Base-by-base conservation (phyloP, 2,329 filamentous ascomycete genomes). In the Hypoxylon sp. region DNA sequence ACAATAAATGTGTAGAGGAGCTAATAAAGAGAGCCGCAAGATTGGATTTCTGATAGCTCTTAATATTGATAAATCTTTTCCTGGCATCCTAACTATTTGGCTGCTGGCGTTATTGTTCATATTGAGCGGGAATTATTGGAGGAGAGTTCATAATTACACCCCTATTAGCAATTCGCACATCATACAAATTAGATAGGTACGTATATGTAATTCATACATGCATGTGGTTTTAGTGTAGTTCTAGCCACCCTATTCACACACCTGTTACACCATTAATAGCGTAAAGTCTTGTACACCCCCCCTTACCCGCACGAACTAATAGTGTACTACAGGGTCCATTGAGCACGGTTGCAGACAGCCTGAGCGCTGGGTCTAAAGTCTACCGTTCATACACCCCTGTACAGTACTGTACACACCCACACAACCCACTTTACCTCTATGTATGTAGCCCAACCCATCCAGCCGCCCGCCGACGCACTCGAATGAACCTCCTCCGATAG, bases 401-500 rank as follows among this genome's bases (percentile, higher is more conserved):
- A 46, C 35, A 33, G 13, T 17, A 31, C 31, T 50, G 50, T 53
- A 52, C 57, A 52, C 59, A 59, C 52, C 67, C 63, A 47, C 55
- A 63, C 51, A 64, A 67, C 63, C 60, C 67, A 67, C 63, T 39
- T 50, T 50, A 50, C 51, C 17, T 44, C 17, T 29, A 33, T 48
- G 37, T 60, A 64, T 54, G 35, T 62, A 69, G 63, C 66, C 68
- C 62, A 71, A 71, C 69, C 46, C 46, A 48, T 68, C 65, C 62
- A 68, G 65, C 68, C 63, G 67, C 63, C 67, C 67, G 69, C 69
- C 39, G 66, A 66, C 57, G 66, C 68, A 61, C 37, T 64, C 44
- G 62, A 69, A 55, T 59, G 42, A 69, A 71, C 69, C 69, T 71
- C 66, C 69, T 71, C 69, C 69, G 69, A 69, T 60, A 70, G 54